Conservation (phyloP, 2,329 filamentous ascomycete genomes). For the Fusarium pseudograminearum region DNA sequence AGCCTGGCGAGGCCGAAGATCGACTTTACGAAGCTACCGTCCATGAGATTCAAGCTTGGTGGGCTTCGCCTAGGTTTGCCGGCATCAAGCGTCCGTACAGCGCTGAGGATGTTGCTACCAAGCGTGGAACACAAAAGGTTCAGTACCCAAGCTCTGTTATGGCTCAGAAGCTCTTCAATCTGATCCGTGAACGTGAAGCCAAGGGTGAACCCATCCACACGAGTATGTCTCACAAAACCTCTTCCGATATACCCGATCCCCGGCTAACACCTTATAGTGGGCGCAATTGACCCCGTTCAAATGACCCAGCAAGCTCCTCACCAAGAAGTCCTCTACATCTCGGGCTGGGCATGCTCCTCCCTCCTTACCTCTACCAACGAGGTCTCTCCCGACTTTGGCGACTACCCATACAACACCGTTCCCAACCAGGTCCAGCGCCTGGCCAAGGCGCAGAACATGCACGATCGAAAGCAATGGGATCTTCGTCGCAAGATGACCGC, state of each 20-base stretch:
- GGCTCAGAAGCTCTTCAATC: constrained; percentile 93
- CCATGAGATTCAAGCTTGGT: constrained; percentile 89
- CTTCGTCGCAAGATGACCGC: constrained; percentile 80
- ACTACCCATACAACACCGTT: constrained; percentile 99
- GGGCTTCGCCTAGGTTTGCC: constrained; percentile 83
- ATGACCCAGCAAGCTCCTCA: constrained; percentile 98
- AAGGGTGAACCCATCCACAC: constrained; percentile 93
- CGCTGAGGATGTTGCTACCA: constrained; percentile 90
- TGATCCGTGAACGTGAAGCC: constrained; percentile 81
- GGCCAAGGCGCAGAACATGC: constrained; percentile 96
- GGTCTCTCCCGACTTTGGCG: constrained; percentile 96
- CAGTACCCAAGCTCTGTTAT: constrained; percentile 93
- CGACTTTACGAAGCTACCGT: constrained; percentile 86
- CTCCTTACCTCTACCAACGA: constrained; percentile 95
- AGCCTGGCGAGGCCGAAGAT: constrained; percentile 85
- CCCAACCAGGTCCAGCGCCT: constrained; percentile 97
- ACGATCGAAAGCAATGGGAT: constrained; percentile 97
- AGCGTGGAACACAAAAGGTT: constrained; percentile 88
- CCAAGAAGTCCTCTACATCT: constrained; percentile 96
- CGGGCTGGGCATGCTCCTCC: constrained; percentile 97
- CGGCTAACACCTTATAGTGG: constrained; percentile 69
- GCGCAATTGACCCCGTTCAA: constrained; percentile 97
- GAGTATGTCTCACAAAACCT: constrained; percentile 66
- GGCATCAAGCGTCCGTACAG: constrained; percentile 94
- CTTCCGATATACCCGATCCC: not conserved